phyloP scores from a whole-genome alignment of 2,329 filamentous ascomycete genomes.

The Fusarium staphyleae region DNA sequence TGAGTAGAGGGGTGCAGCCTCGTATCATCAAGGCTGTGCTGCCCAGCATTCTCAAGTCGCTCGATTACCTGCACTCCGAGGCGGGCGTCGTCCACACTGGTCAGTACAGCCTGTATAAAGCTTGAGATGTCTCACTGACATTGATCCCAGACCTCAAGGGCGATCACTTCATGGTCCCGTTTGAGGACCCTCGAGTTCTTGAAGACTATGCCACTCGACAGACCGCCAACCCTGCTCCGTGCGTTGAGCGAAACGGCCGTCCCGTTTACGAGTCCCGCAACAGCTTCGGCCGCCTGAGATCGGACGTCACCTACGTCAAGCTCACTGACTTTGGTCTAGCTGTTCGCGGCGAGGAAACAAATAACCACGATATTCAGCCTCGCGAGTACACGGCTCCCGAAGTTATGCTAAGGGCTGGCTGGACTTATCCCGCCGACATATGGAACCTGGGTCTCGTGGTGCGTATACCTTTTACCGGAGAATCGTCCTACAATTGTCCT shows the following conservation, averaged over 20 bases:
- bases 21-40: conserved; percentile 40
- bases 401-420: conserved; percentile 41
- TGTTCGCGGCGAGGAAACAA: conserved; percentile 33
- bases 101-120: conserved; percentile 21
- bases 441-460: conserved; percentile 44
- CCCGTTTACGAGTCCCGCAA: conserved; percentile 36
- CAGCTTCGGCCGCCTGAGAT: conserved; percentile 36
- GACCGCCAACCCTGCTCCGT: conserved; percentile 34
- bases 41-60: conserved; percentile 46
- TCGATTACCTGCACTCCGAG: conserved; percentile 51
- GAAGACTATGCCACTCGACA: conserved; percentile 37
- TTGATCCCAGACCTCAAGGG: conserved; percentile 33
- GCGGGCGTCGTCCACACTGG: conserved; percentile 52
- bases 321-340: conserved; percentile 43
- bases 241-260: conserved; percentile 32
- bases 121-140: not conserved
- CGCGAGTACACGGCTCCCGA: conserved; percentile 44
- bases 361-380: conserved; percentile 42
- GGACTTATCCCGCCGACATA: conserved; percentile 45
- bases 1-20: conserved; percentile 29
- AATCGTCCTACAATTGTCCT: not conserved
- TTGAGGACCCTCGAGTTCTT: conserved; percentile 35
- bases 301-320: conserved; percentile 37
- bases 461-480: not conserved
- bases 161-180: conserved; percentile 39